Evolutionary conservation across 1,139 yeast genomes (phyloP), one percentile per base, ranked within the genome.

Genomic region (Wickerhamomyces sp.): DNA sequence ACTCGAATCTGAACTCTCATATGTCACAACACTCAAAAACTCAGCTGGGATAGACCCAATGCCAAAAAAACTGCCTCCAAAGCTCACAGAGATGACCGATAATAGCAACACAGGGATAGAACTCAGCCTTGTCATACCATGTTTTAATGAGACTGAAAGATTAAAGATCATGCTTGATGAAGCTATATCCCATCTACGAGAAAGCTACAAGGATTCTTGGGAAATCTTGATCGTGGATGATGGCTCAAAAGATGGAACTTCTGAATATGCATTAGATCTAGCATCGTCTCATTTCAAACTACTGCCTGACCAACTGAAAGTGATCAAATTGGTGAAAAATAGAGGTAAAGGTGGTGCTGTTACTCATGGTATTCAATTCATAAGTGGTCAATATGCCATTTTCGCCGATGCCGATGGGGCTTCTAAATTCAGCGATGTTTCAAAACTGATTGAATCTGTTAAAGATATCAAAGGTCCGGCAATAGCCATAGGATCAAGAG

Each of bases 361-460:
- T 0, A 80, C 95, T 15, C 97, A 92, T 60, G 98, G 98, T 4
- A 68, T 92, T 63, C 74, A 83, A 54, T 81, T 80, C 55, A 65
- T 81, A 8, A 69, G 88, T 36, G 98, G 98, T 10, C 61, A 71
- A 46, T 81, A 75, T 54, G 78, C 80, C 10, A 70, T 92, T 15
- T 92, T 92, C 68, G 97, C 96, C 5, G 98, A 92, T 63, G 98
- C 98, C 0, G 98, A 92, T 60, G 98, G 98, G 24, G 98, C 98
- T 4, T 84, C 96, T 19, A 73, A 72, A 54, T 92, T 94, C 58
- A 60, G 76, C 18, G 97, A 90, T 58, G 69, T 86, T 19, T 59
- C 59, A 4, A 75, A 74, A 43, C 68, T 92, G 45, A 51, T 81
- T 14, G 60, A 57, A 2, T 63, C 65, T 22, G 68, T 85, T 6